Percentiles rank a stretch among this genome's conserved stretches.
These are phyloP conservation scores for Schizothecium vesticola DNA, from an alignment of 495 filamentous ascomycete species.

Conservation along the genomic window DNA sequence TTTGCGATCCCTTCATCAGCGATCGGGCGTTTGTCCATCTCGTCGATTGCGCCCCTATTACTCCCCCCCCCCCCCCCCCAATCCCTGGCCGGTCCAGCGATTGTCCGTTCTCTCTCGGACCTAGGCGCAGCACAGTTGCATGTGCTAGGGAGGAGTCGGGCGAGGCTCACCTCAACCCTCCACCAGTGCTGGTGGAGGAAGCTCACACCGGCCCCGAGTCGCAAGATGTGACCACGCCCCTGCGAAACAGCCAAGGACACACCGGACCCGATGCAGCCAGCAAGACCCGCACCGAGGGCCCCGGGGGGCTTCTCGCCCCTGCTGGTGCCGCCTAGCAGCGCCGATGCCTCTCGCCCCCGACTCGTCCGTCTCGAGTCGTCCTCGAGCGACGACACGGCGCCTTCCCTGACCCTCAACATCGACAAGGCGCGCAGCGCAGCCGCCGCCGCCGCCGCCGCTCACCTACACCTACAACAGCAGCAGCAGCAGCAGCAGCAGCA, in stretches of 20 bases:
- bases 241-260: conserved; percentile 17
- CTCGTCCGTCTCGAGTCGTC: conserved; percentile 43
- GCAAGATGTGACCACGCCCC: conserved; percentile 33
- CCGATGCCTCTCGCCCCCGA: conserved; percentile 29
- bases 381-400: conserved; percentile 35
- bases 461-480: neutral
- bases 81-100: neutral
- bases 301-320: conserved; percentile 55
- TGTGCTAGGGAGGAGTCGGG: neutral
- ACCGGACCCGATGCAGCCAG: conserved; percentile 38
- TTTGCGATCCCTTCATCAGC: neutral
- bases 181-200: neutral
- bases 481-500: neutral
- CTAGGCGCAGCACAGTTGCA: neutral
- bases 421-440: conserved; percentile 25
- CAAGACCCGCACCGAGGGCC: conserved; percentile 42
- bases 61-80: neutral
- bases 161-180: neutral
- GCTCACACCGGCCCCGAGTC: conserved; percentile 4
- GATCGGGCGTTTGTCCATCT: neutral
- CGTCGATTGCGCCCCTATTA: neutral
- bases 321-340: conserved; percentile 23
- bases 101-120: neutral
- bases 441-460: neutral
- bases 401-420: conserved; percentile 22